Conservation (phyloP, 1,284 basidiomycete species). For the Rhodotorula sp. region DNA sequence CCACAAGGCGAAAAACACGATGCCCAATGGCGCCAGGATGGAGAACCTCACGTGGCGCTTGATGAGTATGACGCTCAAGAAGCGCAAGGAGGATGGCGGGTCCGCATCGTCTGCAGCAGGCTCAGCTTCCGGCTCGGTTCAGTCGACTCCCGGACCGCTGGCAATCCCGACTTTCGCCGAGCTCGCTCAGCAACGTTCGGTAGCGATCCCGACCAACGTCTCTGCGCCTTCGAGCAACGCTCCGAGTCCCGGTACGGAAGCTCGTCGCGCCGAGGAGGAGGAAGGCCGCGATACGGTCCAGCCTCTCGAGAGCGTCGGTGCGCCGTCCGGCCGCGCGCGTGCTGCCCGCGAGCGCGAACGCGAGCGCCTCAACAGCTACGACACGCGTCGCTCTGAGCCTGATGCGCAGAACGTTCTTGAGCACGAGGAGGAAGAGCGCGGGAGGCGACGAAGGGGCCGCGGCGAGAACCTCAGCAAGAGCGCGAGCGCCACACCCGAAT, state of each 20-base stretch:
- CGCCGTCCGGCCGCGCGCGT: constrained; percentile 2
- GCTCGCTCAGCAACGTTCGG: constrained; percentile 10
- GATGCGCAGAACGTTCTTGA: constrained; percentile 5
- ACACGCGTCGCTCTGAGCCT: background rate
- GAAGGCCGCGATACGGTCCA: constrained; percentile 8
- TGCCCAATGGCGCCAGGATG: constrained; percentile 92
- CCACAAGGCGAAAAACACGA: constrained; percentile 76
- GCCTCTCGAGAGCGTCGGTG: constrained; percentile 2
- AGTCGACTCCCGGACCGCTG: constrained; percentile 2
- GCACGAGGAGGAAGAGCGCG: constrained; percentile 10
- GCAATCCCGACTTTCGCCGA: constrained; percentile 12
- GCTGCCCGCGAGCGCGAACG: constrained; percentile 8
- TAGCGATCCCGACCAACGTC: background rate
- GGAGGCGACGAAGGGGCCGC: constrained; percentile 43
- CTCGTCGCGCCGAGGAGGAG: constrained; percentile 2
- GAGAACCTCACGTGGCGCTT: constrained; percentile 97
- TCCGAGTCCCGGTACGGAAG: constrained; percentile 6
- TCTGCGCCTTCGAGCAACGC: constrained; percentile 5
- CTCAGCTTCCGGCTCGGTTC: background rate
- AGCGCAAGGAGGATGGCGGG: constrained; percentile 55
- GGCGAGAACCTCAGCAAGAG: constrained; percentile 46
- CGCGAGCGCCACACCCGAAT: constrained; percentile 28
- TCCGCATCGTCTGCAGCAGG: background rate
- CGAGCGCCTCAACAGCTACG: background rate
- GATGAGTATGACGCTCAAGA: constrained; percentile 92